Evolutionary conservation across 2,329 filamentous ascomycete species (phyloP).

Genomic region (Diaporthe citriasiana): DNA sequence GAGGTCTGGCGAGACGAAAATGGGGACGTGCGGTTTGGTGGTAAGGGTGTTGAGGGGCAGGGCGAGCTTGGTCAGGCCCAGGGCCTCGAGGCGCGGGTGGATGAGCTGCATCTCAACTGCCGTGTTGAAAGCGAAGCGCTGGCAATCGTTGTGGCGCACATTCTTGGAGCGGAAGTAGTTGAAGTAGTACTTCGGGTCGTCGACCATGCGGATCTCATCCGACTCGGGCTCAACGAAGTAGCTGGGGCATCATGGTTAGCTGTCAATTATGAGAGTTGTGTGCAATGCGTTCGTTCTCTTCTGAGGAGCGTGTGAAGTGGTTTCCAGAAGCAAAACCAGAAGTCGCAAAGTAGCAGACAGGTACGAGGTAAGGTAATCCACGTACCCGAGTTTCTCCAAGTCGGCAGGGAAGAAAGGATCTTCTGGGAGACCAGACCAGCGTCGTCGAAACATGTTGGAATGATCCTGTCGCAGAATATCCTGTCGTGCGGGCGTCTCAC

Average conservation of each 20-base stretch:
- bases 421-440: constrained; percentile 75
- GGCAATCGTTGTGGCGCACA: constrained; percentile 81
- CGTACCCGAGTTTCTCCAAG: constrained; percentile 80
- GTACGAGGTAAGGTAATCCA: constrained; percentile 30
- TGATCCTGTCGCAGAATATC: neutral
- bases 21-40: constrained; percentile 73
- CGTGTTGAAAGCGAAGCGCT: constrained; percentile 83
- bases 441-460: constrained; percentile 80
- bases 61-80: constrained; percentile 71
- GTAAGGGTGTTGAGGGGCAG: constrained; percentile 68
- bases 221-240: constrained; percentile 80
- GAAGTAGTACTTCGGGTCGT: constrained; percentile 78
- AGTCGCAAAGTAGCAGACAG: neutral
- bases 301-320: neutral
- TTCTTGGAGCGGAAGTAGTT: constrained; percentile 81
- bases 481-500: too few relatives aligned
- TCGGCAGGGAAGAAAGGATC: constrained; percentile 77
- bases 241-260: constrained; percentile 57
- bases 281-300: neutral
- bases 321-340: neutral
- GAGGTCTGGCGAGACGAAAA: constrained; percentile 73
- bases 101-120: constrained; percentile 72
- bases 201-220: constrained; percentile 81
- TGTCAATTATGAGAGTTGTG: too few relatives aligned
- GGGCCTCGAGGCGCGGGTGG: constrained; percentile 69